Evolutionary conservation across 768 basidiomycete genomes (phyloP).

Genomic region (Tylopilus sp.): DNA sequence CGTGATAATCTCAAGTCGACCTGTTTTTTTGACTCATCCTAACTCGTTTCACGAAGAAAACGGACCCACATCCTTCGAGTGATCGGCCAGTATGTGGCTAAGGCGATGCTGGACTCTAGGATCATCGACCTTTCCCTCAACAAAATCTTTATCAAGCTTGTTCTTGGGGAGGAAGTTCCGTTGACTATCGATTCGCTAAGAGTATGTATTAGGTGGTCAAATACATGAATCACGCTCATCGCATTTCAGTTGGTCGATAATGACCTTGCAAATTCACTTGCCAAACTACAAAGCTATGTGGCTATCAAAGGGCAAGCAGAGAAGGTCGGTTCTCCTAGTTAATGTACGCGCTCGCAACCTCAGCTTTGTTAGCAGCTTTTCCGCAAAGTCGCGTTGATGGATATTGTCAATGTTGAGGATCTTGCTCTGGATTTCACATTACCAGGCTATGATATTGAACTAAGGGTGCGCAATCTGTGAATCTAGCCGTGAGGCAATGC

Average conservation of each 20-base stretch:
- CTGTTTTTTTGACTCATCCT: neutral
- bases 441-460: constrained; percentile 92
- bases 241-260: constrained; percentile 70
- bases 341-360: neutral
- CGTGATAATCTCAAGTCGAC: constrained; percentile 26
- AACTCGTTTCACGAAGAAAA: constrained; percentile 50
- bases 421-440: constrained; percentile 94
- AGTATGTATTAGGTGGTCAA: too few species aligned
- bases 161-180: constrained; percentile 84
- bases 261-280: constrained; percentile 80
- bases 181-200: constrained; percentile 79
- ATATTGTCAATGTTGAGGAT: constrained; percentile 74
- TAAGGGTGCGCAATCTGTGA: constrained; percentile 53
- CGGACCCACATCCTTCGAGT: constrained; percentile 82
- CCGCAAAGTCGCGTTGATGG: constrained; percentile 54
- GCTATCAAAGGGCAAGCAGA: constrained; percentile 45
- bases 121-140: constrained; percentile 96
- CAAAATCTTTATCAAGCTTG: constrained; percentile 89
- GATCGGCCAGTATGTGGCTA: constrained; percentile 94
- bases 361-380: constrained; percentile 37
- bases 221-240: constrained; percentile 5
- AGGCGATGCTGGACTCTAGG: constrained; percentile 94
- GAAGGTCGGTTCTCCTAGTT: constrained; percentile 42
- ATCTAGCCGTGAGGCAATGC: neutral
- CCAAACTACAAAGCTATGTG: constrained; percentile 71